Evolutionary conservation across 2,329 filamentous ascomycete genomes (phyloP), one percentile per base, ranked within the genome.

Genomic region (Trichoderma oligosporum): DNA sequence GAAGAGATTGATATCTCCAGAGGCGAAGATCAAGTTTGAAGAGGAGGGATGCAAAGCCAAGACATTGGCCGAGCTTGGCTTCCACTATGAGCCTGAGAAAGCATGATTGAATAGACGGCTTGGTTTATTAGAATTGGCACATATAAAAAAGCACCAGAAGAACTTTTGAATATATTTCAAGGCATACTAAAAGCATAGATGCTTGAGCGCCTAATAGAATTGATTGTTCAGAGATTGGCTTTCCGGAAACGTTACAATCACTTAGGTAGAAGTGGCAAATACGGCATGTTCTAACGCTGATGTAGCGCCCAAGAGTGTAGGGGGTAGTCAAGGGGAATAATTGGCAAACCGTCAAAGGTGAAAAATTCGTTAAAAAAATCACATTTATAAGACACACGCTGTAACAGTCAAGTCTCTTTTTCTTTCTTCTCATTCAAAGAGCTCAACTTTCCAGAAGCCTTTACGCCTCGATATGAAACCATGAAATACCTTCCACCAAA

Each of bases 21-120:
- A 84, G 11, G 88, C 92, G 33, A 88, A 90, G 70, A 80, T 85
- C 63, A 82, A 80, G 27, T 97, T 94, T 68, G 81, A 86, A 58
- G 76, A 80, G 60, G 74, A 76, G 35, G 91, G 90, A 0, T 80
- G 84, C 33, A 75, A 72, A 6, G 85, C 91, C 8, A 86, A 73
- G 67, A 84, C 77, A 3, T 69, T 95, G 20, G 80, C 82, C 61
- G 87, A 95, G 63, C 75, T 96, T 27, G 92, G 90, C 0, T 89
- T 88, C 65, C 70, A 76, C 54, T 89, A 80, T 66, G 74, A 68
- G 31, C 67, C 67, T 14, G 57, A 53, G 12, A 39, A 49, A 20
- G 44, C 27, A 36, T 7, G 8, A 55, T 12, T 44, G 39, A 35
- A 33, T 27, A 7, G 14, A 5, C 4, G 5, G 14, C 2, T 12